phyloP scores from a whole-genome alignment of 1,284 basidiomycete genomes.

The Rhodotorula sp. region DNA sequence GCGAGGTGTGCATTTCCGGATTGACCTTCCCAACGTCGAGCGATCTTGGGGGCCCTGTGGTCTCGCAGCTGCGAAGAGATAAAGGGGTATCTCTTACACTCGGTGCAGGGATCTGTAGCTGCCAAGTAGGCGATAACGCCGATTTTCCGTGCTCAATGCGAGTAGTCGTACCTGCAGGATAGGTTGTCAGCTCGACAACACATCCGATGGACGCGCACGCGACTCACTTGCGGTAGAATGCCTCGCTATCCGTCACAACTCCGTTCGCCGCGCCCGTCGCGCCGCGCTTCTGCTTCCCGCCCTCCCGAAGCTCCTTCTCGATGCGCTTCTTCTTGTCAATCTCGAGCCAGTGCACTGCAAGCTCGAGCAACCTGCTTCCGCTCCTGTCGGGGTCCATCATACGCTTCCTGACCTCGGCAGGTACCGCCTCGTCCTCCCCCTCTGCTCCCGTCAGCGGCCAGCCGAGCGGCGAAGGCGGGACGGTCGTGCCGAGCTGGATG shows the following conservation, averaged over 20 bases:
- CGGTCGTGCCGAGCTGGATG: constrained; percentile 75
- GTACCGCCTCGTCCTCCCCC: constrained; percentile 29
- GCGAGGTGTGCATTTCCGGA: too few relatives aligned
- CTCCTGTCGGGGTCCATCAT: constrained; percentile 43
- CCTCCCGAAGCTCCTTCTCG: constrained; percentile 51
- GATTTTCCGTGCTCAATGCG: constrained; percentile 6
- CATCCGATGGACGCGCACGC: not conserved
- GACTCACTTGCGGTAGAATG: constrained; percentile 79
- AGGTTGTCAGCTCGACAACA: too few relatives aligned
- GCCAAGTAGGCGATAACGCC: too few relatives aligned
- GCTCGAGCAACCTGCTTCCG: constrained; percentile 61
- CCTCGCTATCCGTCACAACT: constrained; percentile 73
- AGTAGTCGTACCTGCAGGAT: constrained; percentile 33
- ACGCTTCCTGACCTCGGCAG: constrained; percentile 32
- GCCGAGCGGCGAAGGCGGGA: constrained; percentile 61
- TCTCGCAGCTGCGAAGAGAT: too few relatives aligned
- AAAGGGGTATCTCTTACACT: too few relatives aligned
- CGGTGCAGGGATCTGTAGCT: too few relatives aligned
- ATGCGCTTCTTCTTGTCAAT: constrained; percentile 69
- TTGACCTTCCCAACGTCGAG: too few relatives aligned
- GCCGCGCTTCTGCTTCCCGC: constrained; percentile 64
- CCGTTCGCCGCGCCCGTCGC: constrained; percentile 54
- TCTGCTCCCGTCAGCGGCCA: constrained; percentile 59
- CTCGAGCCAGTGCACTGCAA: constrained; percentile 79
- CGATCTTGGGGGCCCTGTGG: too few relatives aligned